phyloP scores from a whole-genome alignment of 2,329 filamentous ascomycete genomes.

The Pseudopithomyces maydicus region DNA sequence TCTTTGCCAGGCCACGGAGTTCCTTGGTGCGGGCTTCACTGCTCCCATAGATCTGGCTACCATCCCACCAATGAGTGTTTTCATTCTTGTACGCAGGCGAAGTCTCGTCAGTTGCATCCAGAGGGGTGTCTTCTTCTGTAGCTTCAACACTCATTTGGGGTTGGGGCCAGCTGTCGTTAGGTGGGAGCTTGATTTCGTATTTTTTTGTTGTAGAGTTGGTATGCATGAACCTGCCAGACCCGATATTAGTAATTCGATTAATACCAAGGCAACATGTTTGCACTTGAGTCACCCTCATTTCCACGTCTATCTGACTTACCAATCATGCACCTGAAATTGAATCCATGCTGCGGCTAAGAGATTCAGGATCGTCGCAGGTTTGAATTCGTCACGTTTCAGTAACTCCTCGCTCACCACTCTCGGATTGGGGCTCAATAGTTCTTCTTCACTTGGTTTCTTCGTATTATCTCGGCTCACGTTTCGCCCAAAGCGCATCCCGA shows the following conservation, averaged over 20 bases:
- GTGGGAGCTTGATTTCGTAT: conserved; percentile 42
- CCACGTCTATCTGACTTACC: neutral
- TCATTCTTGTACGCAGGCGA: conserved; percentile 51
- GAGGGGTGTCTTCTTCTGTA: conserved; percentile 41
- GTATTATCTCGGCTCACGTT: conserved; percentile 49
- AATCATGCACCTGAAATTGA: conserved; percentile 53
- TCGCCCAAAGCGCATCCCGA: conserved; percentile 52
- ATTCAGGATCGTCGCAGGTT: conserved; percentile 53
- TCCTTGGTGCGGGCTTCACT: conserved; percentile 43
- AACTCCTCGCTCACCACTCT: conserved; percentile 50
- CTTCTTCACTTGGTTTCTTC: conserved; percentile 46
- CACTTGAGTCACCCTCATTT: too few species aligned
- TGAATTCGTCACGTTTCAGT: conserved; percentile 51
- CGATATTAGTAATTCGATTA: neutral
- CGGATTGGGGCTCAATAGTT: conserved; percentile 52
- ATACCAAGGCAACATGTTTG: too few species aligned
- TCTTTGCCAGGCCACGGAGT: conserved; percentile 41
- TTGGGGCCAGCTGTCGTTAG: conserved; percentile 43
- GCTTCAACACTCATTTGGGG: conserved; percentile 44
- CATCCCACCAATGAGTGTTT: conserved; percentile 55
- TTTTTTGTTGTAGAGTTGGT: conserved; percentile 31
- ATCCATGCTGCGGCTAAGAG: conserved; percentile 56
- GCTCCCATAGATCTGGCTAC: conserved; percentile 54
- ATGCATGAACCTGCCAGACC: conserved; percentile 15
- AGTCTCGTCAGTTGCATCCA: conserved; percentile 44